Base-by-base conservation (phyloP, 768 basidiomycete species). In the Psilocybe cyanescens region DNA sequence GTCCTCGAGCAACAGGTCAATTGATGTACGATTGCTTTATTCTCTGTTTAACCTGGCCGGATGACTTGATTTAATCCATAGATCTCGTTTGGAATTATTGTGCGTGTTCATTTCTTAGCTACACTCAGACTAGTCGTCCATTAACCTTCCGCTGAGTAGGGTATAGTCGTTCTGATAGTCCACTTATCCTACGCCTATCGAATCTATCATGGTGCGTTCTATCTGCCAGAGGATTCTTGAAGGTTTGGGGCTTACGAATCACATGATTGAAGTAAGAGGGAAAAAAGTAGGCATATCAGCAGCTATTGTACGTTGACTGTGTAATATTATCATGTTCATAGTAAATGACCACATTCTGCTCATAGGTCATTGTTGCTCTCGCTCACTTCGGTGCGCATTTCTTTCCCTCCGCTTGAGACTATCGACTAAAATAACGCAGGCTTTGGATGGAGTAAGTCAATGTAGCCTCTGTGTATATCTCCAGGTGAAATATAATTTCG, bases 161-260 rank as follows among this genome's bases (percentile, higher is more conserved):
- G 53, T 14, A 12, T 47, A 16, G 56, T 58, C 24, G 64, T 65
- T 6, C 35, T 59, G 7, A 44, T 65, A 14, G 64, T 65, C 3
- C 64, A 65, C 24, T 29, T 61, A 5, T 61, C 54, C 5, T 65
- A 65, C 14, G 64, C 64, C 1, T 50, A 50, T n/a, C 57, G 64
- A n/a, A 65, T 65, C 41, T 65, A 65, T 37, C 61, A 61, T 33
- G 60, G 64, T 65, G 45, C 14, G 30, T 29, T 19, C 19, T 19
- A 19, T 19, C 19, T 19, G 19, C 19, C 19, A 19, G 19, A 19
- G 19, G 19, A 19, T 19, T 19, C 19, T 19, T 19, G 19, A 19
- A 19, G 19, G 19, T 19, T 19, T 19, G 19, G 19, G 19, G 24
- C 37, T 30, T 14, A 46, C 8, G 2, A 31, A 16, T 24, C 28